Evolutionary conservation across 2,329 filamentous ascomycete genomes (phyloP).

Genomic region (Cladosporium oxysporum): DNA sequence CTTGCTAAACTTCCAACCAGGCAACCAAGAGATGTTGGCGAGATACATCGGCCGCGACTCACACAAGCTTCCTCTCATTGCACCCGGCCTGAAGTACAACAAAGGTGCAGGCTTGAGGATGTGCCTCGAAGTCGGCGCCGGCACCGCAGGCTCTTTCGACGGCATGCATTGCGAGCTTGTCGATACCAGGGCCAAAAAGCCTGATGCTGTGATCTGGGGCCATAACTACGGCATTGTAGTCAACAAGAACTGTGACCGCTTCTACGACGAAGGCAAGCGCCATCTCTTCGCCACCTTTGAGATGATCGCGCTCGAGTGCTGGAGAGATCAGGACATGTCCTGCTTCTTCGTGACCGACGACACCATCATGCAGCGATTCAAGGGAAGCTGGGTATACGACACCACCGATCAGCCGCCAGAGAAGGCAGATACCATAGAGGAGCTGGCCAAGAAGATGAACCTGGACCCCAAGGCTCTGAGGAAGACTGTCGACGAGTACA

Average conservation of each 20-base stretch:
- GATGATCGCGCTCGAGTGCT: constrained; percentile 45
- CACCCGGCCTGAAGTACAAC: constrained; percentile 45
- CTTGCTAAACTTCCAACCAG: constrained; percentile 9
- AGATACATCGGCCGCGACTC: constrained; percentile 43
- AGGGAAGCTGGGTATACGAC: constrained; percentile 47
- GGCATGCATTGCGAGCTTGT: constrained; percentile 48
- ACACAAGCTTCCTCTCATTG: constrained; percentile 44
- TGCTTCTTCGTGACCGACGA: constrained; percentile 47
- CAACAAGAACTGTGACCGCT: constrained; percentile 55
- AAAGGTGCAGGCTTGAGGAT: constrained; percentile 43
- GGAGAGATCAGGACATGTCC: constrained; percentile 45
- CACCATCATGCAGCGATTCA: constrained; percentile 45
- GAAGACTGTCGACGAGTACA: constrained; percentile 44
- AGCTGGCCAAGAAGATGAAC: constrained; percentile 42
- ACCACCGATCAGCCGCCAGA: constrained; percentile 46
- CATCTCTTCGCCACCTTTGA: constrained; percentile 51
- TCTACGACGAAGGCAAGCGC: constrained; percentile 97
- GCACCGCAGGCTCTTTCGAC: constrained; percentile 44
- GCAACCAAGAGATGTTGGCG: constrained; percentile 46
- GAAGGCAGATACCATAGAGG: constrained; percentile 43
- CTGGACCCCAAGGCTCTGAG: constrained; percentile 40
- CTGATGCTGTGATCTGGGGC: constrained; percentile 44
- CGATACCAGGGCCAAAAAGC: constrained; percentile 44
- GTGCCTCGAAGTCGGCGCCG: constrained; percentile 45
- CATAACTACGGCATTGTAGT: constrained; percentile 50